Conservation (phyloP, 208 protist genomes). For the Trypanosoma cruzi region DNA sequence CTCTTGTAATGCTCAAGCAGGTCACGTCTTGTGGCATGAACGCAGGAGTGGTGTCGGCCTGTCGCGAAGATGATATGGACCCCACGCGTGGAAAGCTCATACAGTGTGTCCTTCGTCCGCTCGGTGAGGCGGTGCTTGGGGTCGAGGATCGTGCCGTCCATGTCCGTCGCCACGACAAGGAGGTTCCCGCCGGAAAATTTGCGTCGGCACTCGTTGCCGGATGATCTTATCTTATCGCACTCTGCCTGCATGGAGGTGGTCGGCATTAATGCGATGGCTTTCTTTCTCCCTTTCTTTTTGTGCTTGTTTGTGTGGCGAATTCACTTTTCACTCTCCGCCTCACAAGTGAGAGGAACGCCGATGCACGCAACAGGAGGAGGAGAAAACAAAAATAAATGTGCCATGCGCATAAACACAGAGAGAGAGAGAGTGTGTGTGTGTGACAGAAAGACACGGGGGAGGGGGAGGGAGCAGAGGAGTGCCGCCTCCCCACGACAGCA, state of each 20-base stretch:
- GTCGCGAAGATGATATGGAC: slow-evolving; percentile 86
- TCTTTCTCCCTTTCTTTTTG: background rate
- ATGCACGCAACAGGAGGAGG: too few relatives aligned
- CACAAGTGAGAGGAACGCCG: background rate
- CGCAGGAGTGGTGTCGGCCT: slow-evolving; percentile 62
- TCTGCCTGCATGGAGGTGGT: background rate
- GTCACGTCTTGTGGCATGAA: slow-evolving; percentile 42
- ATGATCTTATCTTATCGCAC: background rate
- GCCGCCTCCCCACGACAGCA: too few relatives aligned
- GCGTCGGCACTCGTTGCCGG: background rate
- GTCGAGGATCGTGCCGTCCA: slow-evolving; percentile 63
- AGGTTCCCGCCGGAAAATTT: slow-evolving; percentile 16
- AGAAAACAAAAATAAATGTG: too few relatives aligned
- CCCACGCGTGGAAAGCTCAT: slow-evolving; percentile 51
- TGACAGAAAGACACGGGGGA: too few relatives aligned
- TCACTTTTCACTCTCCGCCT: background rate
- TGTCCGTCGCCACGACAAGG: slow-evolving; percentile 35
- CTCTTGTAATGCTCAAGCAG: slow-evolving; percentile 12
- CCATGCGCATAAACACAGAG: too few relatives aligned
- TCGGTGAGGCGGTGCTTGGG: slow-evolving; percentile 29
- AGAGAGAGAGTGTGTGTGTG: too few relatives aligned
- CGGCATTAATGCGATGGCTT: background rate
- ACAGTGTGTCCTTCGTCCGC: slow-evolving; percentile 40
- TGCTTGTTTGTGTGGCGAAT: background rate
- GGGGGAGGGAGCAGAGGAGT: too few relatives aligned